A percentile compares a stretch with the other conserved stretches of the same genome.
Conservation (phyloP, 2,329 filamentous ascomycete genomes). For the Graphiopsis chlorocephala region DNA sequence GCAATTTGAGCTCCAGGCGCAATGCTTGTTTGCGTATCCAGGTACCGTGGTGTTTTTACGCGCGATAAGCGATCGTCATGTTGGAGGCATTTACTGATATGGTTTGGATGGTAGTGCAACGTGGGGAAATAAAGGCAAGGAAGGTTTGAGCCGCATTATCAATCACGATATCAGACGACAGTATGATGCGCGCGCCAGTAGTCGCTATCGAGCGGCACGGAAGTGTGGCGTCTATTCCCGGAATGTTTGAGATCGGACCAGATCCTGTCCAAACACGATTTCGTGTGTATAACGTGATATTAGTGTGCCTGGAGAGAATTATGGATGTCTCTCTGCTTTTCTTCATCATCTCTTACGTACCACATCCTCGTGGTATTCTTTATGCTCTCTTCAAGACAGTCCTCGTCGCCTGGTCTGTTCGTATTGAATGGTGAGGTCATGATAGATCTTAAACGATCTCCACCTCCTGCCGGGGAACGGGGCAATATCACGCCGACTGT, state of each 20-base stretch:
- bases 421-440: slow-evolving; percentile 9
- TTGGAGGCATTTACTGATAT: background rate
- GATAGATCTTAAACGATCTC: slow-evolving; percentile 3
- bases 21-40: background rate
- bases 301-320: background rate
- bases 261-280: background rate
- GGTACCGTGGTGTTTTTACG: background rate
- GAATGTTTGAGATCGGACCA: background rate
- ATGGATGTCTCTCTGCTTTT: too few relatives aligned
- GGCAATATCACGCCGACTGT: background rate
- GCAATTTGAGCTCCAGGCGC: background rate
- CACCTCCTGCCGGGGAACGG: background rate
- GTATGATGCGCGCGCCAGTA: slow-evolving; percentile 6
- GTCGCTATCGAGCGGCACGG: slow-evolving; percentile 6
- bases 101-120: background rate
- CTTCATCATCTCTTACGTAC: background rate
- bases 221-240: slow-evolving; percentile 2
- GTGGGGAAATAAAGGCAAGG: background rate
- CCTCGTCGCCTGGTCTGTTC: background rate
- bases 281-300: background rate
- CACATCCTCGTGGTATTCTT: background rate
- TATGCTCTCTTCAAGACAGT: background rate
- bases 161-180: slow-evolving; percentile 8
- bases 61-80: background rate
- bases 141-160: slow-evolving; percentile 8